Evolutionary conservation across 2,329 filamentous ascomycete genomes (phyloP), one percentile per base, ranked within the genome.

Genomic region (Penicillium sp.): DNA sequence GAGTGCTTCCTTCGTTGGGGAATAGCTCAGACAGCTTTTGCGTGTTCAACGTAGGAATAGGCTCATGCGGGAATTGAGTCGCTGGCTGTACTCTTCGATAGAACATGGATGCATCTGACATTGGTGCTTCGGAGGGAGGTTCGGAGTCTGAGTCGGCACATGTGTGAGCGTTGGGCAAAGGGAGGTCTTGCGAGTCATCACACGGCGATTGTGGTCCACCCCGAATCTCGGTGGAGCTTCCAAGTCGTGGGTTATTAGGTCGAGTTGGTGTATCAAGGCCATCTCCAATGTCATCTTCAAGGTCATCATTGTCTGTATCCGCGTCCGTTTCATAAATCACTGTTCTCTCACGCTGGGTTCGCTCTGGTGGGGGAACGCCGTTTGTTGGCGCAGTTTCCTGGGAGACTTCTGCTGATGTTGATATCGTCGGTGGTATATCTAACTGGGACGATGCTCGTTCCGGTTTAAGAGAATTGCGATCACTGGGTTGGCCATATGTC

Each of bases 301-400:
- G 57, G 8, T 76, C 75, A 26, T 68, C 71, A 30, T 71, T 70
- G 14, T 78, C 74, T 13, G 73, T 69, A n/a, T 79, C 77, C 1
- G 70, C 76, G 63, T 79, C 78, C 2, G 78, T 80, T 55, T 79
- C 78, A 64, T 79, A 79, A 14, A 80, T 64, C n/a, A 80, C 71
- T 1, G 69, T 75, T 52, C 70, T 71, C 40, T 71, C 68, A 14
- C 63, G 67, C 38, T 65, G 64, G 6, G 57, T 57, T 3, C 52
- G 53, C 26, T 53, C 51, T 2, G 33, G 26, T 19, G 19, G 28
- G 2, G 7, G 28, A 42, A 49, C 55, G 8, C 35, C 2, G 13
- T 38, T 19, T 10, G 16, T 26, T 26, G 55, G 38, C 14, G 25
- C 48, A 42, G 55, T 52, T 30, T 35, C 1, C 48, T 22, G 28